Evolutionary conservation across 257 asterid species (phyloP), one percentile per base, ranked within the genome.

Genomic region (Lycium barbarum): DNA sequence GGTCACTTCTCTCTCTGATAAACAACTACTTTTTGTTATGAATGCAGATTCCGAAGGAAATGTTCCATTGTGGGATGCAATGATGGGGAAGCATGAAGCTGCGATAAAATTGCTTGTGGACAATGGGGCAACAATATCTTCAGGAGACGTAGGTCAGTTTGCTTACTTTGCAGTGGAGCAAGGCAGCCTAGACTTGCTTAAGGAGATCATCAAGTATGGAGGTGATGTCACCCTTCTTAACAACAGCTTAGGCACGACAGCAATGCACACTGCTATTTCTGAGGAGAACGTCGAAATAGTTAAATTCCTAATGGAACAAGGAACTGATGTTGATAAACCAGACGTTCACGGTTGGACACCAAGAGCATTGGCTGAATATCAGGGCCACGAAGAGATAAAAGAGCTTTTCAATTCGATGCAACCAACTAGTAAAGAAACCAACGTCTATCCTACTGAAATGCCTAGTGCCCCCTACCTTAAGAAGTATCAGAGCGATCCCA

Each of bases 11-110:
- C 65, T 78, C 12, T 53, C 33, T 14, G 15, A 78, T 53, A 8
- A 14, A 53, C 33, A 35, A 22, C 35, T 70, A 70, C 33, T 38
- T 68, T 15, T 70, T 70, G 33, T 70, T 70, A 70, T 38, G 33
- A 61, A 20, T 70, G 53, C 79, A 70, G 79, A 70, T 90, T 87
- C 92, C 2, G 98, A 95, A 84, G 98, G 98, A 58, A 87, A 85
- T 61, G 96, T 94, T 81, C 97, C 99, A 6, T 83, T 95, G 15
- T 92, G 98, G 98, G 95, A 94, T 49, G 98, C 99, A 74, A 72
- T 95, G 68, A 47, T 89, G 87, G 95, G 90, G 59, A 86, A 88
- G 85, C 95, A 93, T 43, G 88, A 92, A 20, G 26, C 89, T 1
- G 88, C 90, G 45, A 87, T 91, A 45, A 90, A 87, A 83, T 36